These are phyloP conservation scores for Leishmania arabica DNA, from an alignment of 208 protist genomes.

Conservation along the genomic window DNA sequence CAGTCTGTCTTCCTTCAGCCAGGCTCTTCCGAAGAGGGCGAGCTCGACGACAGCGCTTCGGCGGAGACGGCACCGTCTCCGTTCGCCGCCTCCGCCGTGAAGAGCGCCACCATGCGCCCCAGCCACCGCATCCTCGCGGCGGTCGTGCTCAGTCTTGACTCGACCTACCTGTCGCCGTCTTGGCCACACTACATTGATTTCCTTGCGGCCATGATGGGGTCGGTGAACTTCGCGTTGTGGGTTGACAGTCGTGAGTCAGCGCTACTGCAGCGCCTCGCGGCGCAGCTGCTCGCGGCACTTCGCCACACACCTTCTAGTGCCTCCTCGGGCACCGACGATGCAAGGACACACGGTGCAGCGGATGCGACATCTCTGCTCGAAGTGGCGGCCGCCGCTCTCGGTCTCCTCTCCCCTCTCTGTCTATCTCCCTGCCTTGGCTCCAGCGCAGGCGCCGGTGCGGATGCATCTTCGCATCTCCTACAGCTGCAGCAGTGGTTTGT, in stretches of 20 bases:
- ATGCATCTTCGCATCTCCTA: slow-evolving; percentile 14
- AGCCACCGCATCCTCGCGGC: slow-evolving; percentile 60
- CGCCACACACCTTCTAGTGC: slow-evolving; percentile 7
- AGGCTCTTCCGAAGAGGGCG: slow-evolving; percentile 17
- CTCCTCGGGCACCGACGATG: background rate
- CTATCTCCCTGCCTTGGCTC: slow-evolving; percentile 40
- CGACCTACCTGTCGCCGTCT: slow-evolving; percentile 4
- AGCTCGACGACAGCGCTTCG: slow-evolving; percentile 19
- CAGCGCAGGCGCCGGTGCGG: background rate
- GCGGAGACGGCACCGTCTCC: background rate
- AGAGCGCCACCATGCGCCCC: slow-evolving; percentile 28
- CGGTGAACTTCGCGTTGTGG: slow-evolving; percentile 55
- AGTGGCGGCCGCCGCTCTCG: slow-evolving; percentile 44
- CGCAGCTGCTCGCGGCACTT: slow-evolving; percentile 24
- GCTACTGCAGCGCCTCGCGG: slow-evolving; percentile 30
- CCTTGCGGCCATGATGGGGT: slow-evolving; percentile 39
- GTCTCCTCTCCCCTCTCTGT: slow-evolving; percentile 67
- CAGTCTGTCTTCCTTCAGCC: slow-evolving; percentile 9
- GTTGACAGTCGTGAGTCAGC: slow-evolving; percentile 38
- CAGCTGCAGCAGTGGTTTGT: slow-evolving; percentile 49
- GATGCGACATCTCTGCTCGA: slow-evolving; percentile 8
- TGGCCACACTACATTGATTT: slow-evolving; percentile 51
- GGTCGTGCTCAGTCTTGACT: slow-evolving; percentile 38
- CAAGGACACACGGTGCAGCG: background rate
- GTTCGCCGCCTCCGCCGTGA: background rate